These are phyloP conservation scores for Echinochloa phyllopogon DNA, from an alignment of 176 grass and related monocot species.

Conservation along the genomic window DNA sequence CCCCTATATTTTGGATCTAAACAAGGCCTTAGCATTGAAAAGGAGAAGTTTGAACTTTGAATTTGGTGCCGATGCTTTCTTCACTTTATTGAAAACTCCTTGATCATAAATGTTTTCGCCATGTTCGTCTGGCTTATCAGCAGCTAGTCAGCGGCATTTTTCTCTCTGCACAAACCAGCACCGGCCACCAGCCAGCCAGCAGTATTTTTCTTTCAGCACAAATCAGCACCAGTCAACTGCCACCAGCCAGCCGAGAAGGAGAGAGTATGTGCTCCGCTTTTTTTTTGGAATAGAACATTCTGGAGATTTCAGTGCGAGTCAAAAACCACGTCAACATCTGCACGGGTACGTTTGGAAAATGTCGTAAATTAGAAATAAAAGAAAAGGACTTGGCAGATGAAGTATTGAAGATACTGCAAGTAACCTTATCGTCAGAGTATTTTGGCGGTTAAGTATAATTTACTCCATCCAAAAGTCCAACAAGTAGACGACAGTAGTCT, in stretches of 20 bases:
- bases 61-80: background rate
- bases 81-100: background rate
- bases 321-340: background rate
- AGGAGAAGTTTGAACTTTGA: constrained; percentile 25
- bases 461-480: background rate
- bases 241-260: too few relatives aligned
- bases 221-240: too few relatives aligned
- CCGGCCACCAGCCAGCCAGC: too few relatives aligned
- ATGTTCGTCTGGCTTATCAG: too few relatives aligned
- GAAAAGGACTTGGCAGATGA: too few relatives aligned
- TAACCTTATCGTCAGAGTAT: background rate
- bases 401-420: background rate
- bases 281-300: background rate
- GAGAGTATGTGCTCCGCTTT: background rate
- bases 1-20: too few relatives aligned
- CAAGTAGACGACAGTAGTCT: background rate
- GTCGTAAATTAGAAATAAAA: background rate
- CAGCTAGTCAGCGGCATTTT: too few relatives aligned
- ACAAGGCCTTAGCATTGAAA: constrained; percentile 27
- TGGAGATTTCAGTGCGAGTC: background rate
- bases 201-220: too few relatives aligned
- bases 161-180: too few relatives aligned
- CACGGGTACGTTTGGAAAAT: background rate
- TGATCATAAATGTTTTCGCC: too few relatives aligned
- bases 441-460: background rate